Conservation (phyloP, 2,329 filamentous ascomycete genomes). For the Gnomoniopsis sp. region DNA sequence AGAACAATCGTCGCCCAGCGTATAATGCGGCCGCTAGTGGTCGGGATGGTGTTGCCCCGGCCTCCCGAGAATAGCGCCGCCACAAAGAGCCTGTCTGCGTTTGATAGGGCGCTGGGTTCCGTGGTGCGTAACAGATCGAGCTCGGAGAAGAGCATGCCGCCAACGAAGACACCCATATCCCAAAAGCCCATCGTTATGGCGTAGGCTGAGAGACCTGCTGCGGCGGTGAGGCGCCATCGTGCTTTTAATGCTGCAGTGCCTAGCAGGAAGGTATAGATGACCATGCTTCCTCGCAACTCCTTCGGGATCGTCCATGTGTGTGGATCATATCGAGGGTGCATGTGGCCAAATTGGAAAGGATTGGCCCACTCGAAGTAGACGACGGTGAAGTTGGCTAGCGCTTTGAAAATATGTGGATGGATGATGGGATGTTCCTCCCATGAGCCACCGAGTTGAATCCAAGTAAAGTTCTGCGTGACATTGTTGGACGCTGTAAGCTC, state of each 20-base stretch:
- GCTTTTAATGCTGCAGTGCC: slow-evolving; percentile 34
- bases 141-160: slow-evolving; percentile 34
- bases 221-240: slow-evolving; percentile 30
- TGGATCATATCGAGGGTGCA: slow-evolving; percentile 37
- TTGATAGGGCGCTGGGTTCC: slow-evolving; percentile 9
- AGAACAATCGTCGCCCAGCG: slow-evolving; percentile 29
- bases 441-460: slow-evolving; percentile 36
- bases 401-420: slow-evolving; percentile 35
- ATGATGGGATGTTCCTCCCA: slow-evolving; percentile 40
- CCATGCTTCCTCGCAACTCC: slow-evolving; percentile 38
- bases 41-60: background rate
- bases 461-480: slow-evolving; percentile 30
- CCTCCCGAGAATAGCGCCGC: background rate
- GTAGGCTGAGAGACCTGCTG: slow-evolving; percentile 29
- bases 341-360: slow-evolving; percentile 36
- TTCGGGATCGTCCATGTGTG: slow-evolving; percentile 40
- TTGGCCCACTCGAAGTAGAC: slow-evolving; percentile 38
- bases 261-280: slow-evolving; percentile 37
- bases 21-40: slow-evolving; percentile 14
- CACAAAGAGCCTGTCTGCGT: slow-evolving; percentile 14
- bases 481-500: slow-evolving; percentile 20
- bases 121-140: slow-evolving; percentile 29
- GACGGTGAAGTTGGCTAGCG: slow-evolving; percentile 35
- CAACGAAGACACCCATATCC: slow-evolving; percentile 39
- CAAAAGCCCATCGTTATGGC: slow-evolving; percentile 33